These are phyloP conservation scores for Ophiostoma ulmi DNA, from an alignment of 2,329 filamentous ascomycete species.

Conservation along the genomic window DNA sequence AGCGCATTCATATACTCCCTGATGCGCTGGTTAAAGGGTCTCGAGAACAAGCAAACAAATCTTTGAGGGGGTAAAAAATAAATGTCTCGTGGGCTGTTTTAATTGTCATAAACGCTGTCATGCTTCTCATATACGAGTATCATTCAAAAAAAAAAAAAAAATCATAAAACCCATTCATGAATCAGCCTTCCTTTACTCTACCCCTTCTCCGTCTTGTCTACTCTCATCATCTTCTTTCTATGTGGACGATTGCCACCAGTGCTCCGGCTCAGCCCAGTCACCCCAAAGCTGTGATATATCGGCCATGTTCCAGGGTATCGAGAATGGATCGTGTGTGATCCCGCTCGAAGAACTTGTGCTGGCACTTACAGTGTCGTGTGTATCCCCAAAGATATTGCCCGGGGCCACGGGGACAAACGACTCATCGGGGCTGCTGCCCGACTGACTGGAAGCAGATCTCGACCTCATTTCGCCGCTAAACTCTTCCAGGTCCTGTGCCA, in stretches of 20 bases:
- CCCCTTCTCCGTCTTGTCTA: neutral
- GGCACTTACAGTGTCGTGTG: slow-evolving; percentile 6
- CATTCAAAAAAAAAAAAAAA: neutral
- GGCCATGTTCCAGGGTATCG: slow-evolving; percentile 23
- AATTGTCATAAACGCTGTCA: neutral
- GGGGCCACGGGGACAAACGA: slow-evolving; percentile 20
- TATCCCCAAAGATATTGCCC: neutral
- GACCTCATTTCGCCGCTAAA: neutral
- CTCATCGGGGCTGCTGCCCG: slow-evolving; percentile 24
- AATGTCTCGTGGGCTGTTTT: neutral
- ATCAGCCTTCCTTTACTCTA: neutral
- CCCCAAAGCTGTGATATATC: slow-evolving; percentile 24
- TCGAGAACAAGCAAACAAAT: neutral
- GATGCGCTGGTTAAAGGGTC: neutral
- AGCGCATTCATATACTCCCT: neutral
- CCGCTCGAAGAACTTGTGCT: neutral
- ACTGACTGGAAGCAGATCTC: slow-evolving; percentile 22
- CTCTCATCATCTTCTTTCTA: neutral
- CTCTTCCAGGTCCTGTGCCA: slow-evolving; percentile 9
- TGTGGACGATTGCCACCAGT: slow-evolving; percentile 22
- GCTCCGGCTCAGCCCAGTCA: slow-evolving; percentile 23
- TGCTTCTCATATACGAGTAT: neutral
- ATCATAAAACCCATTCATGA: neutral
- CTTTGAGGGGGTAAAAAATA: neutral
- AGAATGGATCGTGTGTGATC: slow-evolving; percentile 16